Conservation (phyloP, 441 rosid genomes). For the Corymbia citriodora region DNA sequence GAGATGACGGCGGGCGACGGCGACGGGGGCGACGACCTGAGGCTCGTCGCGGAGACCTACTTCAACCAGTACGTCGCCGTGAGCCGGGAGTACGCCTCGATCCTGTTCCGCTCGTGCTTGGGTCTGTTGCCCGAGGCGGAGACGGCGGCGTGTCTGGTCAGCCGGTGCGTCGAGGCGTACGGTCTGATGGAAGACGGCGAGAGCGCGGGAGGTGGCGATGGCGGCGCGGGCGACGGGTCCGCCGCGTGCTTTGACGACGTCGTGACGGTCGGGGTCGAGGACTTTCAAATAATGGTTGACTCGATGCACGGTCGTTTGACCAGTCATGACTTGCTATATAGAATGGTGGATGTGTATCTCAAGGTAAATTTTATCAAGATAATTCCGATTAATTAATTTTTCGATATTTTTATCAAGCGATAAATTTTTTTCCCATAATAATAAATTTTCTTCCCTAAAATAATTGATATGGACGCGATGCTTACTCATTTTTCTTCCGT, state of each 20-base stretch:
- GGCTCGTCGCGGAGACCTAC: slow-evolving; percentile 51
- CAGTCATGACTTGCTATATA: slow-evolving; percentile 61
- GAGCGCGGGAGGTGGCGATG: slow-evolving; percentile 18
- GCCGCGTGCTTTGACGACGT: slow-evolving; percentile 44
- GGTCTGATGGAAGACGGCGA: not conserved
- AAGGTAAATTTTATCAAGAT: slow-evolving; percentile 31
- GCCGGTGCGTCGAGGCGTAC: slow-evolving; percentile 53
- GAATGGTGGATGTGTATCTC: slow-evolving; percentile 54
- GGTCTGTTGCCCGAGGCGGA: slow-evolving; percentile 77
- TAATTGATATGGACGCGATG: not conserved
- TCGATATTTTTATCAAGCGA: not conserved
- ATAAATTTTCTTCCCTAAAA: not conserved
- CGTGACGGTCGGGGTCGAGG: slow-evolving; percentile 32
- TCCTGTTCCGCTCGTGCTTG: slow-evolving; percentile 58
- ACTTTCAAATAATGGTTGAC: slow-evolving; percentile 45
- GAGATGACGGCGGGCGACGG: slow-evolving; percentile 39
- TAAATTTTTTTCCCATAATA: not conserved
- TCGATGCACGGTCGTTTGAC: slow-evolving; percentile 42
- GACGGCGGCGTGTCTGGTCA: slow-evolving; percentile 42
- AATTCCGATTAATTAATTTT: not conserved
- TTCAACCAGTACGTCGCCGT: slow-evolving; percentile 41
- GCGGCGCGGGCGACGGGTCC: slow-evolving; percentile 8
- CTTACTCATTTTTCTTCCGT: not conserved
- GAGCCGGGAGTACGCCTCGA: slow-evolving; percentile 30
- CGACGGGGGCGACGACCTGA: slow-evolving; percentile 38